Evolutionary conservation across 1,139 yeast genomes (phyloP), one percentile per base, ranked within the genome.

Genomic region (Protomyces arabidopsidicola): DNA sequence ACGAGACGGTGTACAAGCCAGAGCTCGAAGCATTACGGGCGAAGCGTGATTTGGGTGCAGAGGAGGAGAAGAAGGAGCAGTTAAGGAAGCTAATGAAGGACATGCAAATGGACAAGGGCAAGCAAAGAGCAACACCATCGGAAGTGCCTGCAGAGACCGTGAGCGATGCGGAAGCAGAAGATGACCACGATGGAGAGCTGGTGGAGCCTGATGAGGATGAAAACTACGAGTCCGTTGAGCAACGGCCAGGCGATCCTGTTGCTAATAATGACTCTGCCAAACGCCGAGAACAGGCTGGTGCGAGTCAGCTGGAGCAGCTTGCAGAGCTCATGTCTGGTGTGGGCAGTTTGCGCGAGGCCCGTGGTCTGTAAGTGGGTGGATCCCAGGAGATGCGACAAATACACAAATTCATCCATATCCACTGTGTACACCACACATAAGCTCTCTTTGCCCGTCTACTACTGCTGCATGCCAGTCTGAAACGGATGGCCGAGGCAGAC

Each of bases 11-110:
- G 71, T 95, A 93, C 74, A 84, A 85, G 71, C 85, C 87, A 2
- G 98, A 95, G 75, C 82, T 97, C 71, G 97, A 93, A 65, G 79
- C 88, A 70, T 84, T 93, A 31, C 73, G 88, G 66, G 83, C 86
- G 73, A 84, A 88, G 69, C 88, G 90, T 72, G 90, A 87, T 69
- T 87, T 86, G 63, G 85, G 84, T 64, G 95, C 88, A 70, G 84
- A 85, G 73, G 78, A 80, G 71, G 81, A 86, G 71, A 90, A 90
- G 75, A 86, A 89, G 42, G 81, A 84, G 69, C 86, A 87, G 27
- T 77, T 95, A 71, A 80, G 82, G 54, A 81, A 84, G 66, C 78
- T 95, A 69, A 88, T 93, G 87, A 84, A 84, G 68, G 98, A 91
- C 73, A 79, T 91, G 73, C 95, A 95, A 16, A 53, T 36, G 22